A percentile compares a stretch with the other conserved stretches of the same genome.
Evolutionary conservation across 2,329 filamentous ascomycete species (phyloP).

Genomic region (Penicillium sp.): DNA sequence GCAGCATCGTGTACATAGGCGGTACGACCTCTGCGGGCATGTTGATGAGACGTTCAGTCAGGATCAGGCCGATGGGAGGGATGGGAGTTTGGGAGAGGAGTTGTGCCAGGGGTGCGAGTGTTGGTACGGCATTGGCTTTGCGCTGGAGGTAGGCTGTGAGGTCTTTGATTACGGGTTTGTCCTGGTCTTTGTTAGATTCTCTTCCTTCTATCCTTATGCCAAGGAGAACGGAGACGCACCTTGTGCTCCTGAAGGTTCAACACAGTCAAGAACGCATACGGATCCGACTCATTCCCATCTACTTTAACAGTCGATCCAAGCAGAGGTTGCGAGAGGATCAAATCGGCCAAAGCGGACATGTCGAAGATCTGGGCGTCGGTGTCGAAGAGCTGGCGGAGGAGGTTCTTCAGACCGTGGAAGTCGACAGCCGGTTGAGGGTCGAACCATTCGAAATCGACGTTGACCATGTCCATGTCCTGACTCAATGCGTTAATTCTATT

Average conservation of each 20-base stretch:
- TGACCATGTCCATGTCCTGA: constrained; percentile 83
- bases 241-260: constrained; percentile 72
- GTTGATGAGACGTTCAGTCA: constrained; percentile 93
- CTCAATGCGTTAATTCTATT: no score
- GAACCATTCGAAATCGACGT: constrained; percentile 98
- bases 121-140: constrained; percentile 46
- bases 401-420: constrained; percentile 85
- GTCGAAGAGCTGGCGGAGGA: constrained; percentile 86
- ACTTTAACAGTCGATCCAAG: constrained; percentile 94
- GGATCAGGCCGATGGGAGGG: constrained; percentile 66
- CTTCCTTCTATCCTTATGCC: no score
- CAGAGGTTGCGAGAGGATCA: constrained; percentile 75
- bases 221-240: no score
- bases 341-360: constrained; percentile 72
- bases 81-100: constrained; percentile 49
- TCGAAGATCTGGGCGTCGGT: constrained; percentile 77
- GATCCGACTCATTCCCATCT: constrained; percentile 82
- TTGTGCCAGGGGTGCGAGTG: constrained; percentile 50
- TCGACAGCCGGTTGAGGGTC: constrained; percentile 86
- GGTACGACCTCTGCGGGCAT: constrained; percentile 88
- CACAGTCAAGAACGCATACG: constrained; percentile 84
- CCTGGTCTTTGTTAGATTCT: constrained; percentile 31
- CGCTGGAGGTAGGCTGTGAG: constrained; percentile 61
- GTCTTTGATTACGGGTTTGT: constrained; percentile 62
- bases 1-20: constrained; percentile 87